Base-by-base conservation (phyloP, 2,329 filamentous ascomycete species). In the Ceratocystis destructans region DNA sequence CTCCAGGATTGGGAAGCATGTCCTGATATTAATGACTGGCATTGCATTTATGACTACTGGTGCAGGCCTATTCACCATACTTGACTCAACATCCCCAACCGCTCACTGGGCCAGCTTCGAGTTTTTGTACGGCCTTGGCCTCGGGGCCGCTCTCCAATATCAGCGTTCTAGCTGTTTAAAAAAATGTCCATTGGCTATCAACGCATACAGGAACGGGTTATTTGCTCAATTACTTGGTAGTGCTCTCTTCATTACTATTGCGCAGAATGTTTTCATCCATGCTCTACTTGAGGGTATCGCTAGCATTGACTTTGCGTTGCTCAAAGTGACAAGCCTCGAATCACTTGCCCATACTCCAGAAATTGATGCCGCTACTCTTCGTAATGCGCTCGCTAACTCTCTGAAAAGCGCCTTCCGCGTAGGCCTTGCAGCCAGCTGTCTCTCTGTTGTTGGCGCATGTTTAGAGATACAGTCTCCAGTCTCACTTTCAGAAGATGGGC, bases 381-480 rank as follows among this genome's bases (percentile, higher is more conserved):
- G 85, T 1, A 69, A 65, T 0, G 83, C 79, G 0, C 90, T 90
- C 75, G 89, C 88, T 71, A 72, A 77, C 28, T 78, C 85, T 0
- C 73, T 90, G 46, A 79, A 79, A 1, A 75, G 79, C 67, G 80
- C 80, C 0, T 89, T 87, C 71, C 81, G 83, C 68, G 82, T 88
- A 7, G 80, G 79, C 1, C 75, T 86, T 6, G 79, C 81, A 1
- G 75, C 85, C 71, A 77, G 79, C 0, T 76, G 76, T 6, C 66
- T 86, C 7, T 80, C 78, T 3, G 76, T 87, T 15, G 46, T 86
- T 6, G 85, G 83, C 0, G 77, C 80, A 0, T 70, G 79, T 0
- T 10, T 50, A 8, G 46, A 37, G 10, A 37, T 37, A 37, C 33
- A 37, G 8, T 37, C 33, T 3, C 33, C 8, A 37, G 33, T 37